Evolutionary conservation across 345 rosid genomes (phyloP), one percentile per base, ranked within the genome.

Genomic region (Eutrema heterophyllum): DNA sequence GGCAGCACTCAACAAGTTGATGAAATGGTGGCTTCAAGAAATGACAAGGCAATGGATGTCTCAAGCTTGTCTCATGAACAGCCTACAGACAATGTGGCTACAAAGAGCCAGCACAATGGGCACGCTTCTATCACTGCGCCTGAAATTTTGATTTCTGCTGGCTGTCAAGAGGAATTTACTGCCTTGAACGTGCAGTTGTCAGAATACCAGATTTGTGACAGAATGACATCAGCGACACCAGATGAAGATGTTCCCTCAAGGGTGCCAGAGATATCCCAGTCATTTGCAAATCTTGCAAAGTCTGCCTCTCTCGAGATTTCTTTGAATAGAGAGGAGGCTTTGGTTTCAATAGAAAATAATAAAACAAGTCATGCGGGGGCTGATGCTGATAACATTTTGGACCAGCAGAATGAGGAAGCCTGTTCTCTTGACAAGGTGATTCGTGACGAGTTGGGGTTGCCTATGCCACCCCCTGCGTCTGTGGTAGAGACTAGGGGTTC

Each of bases 161-260:
- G 50, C 45, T 33, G 30, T 36, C 74, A 24, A 48, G 56, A 60
- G 49, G 54, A 70, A 29, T 44, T 29, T 36, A 59, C 39, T 18
- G 44, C 49, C 40, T 45, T 58, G 53, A 60, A 51, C 56, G 46
- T 24, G 44, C 72, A 11, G 60, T 73, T 71, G 39, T 72, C 76
- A 54, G 73, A 74, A 57, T 32, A 73, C 61, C 74, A 51, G 70
- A 30, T 4, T 56, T n/a, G 33, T 63, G 78, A 40, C 62, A 65
- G 29, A 72, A 36, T 65, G 65, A 62, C 63, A 32, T 63, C 71
- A 55, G 54, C 13, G 9, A 27, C 58, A 69, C 62, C 45, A 40
- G 56, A 41, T 75, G 74, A 75, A 75, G 64, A 53, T 68, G 70
- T 68, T n/a, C 29, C 74, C 41, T 44, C 73, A 62, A 44, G 55